Conservation (phyloP, 768 basidiomycete genomes). For the Lentinula sp. region DNA sequence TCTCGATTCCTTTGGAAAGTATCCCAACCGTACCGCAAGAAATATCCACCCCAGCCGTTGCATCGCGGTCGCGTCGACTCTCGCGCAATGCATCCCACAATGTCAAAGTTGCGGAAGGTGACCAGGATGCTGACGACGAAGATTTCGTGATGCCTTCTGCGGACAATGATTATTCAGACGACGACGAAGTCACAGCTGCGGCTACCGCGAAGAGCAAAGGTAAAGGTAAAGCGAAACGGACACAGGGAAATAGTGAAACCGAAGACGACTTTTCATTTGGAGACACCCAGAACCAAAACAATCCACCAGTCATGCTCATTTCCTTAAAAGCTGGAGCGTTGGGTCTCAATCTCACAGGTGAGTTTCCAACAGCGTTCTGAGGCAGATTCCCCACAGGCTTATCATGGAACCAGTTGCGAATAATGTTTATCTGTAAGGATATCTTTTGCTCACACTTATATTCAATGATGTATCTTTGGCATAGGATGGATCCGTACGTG, state of each 20-base stretch:
- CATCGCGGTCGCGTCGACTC: background rate
- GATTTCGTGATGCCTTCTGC: constrained; percentile 22
- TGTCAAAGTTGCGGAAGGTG: constrained; percentile 5
- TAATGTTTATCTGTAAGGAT: constrained; percentile 71
- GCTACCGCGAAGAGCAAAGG: constrained; percentile 28
- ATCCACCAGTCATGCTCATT: constrained; percentile 80
- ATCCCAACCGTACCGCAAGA: background rate
- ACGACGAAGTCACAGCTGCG: constrained; percentile 12
- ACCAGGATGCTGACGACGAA: constrained; percentile 21
- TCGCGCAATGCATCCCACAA: constrained; percentile 1
- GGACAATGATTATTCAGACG: constrained; percentile 23
- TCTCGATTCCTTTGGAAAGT: constrained; percentile 55
- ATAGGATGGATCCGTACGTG: constrained; percentile 75
- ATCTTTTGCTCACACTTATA: background rate
- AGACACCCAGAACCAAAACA: constrained; percentile 21
- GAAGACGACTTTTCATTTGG: constrained; percentile 3
- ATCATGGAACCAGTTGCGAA: constrained; percentile 51
- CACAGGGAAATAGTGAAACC: background rate
- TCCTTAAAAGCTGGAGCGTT: constrained; percentile 85
- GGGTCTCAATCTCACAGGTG: constrained; percentile 75
- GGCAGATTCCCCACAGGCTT: background rate
- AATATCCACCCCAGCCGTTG: background rate
- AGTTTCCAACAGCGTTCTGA: background rate
- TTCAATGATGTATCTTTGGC: constrained; percentile 6
- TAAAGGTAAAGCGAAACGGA: constrained; percentile 30